These are phyloP conservation scores for Ustilago lituana DNA, from an alignment of 1,284 basidiomycete genomes.

Conservation along the genomic window DNA sequence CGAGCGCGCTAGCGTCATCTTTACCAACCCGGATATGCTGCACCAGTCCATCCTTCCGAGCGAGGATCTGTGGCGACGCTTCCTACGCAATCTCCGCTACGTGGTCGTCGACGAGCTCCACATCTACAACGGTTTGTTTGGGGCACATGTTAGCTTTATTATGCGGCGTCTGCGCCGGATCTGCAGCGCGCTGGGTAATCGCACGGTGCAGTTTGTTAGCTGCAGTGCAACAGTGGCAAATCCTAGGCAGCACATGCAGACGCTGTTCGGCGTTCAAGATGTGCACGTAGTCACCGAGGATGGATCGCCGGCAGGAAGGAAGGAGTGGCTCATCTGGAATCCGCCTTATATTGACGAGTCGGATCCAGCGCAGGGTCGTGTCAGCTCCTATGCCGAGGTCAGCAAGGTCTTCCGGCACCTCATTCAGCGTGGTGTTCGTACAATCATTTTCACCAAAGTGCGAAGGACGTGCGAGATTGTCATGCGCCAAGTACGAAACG, in stretches of 20 bases:
- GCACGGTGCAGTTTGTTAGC: constrained; percentile 77
- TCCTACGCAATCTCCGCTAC: constrained; percentile 75
- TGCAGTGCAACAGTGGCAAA: constrained; percentile 89
- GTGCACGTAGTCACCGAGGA: constrained; percentile 80
- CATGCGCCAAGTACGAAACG: constrained; percentile 80
- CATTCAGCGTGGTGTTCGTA: constrained; percentile 81
- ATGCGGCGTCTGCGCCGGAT: constrained; percentile 74
- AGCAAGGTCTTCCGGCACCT: constrained; percentile 80
- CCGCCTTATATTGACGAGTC: constrained; percentile 75
- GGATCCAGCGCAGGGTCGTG: constrained; percentile 73
- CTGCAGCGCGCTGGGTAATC: constrained; percentile 85
- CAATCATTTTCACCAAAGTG: constrained; percentile 89
- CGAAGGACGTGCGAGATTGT: constrained; percentile 83
- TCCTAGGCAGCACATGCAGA: constrained; percentile 70
- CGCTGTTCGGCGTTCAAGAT: constrained; percentile 71
- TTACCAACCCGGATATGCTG: constrained; percentile 78
- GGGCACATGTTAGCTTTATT: constrained; percentile 60
- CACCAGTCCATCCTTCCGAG: constrained; percentile 85
- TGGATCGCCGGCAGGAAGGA: constrained; percentile 82
- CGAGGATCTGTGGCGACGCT: constrained; percentile 85
- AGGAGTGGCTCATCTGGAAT: constrained; percentile 71
- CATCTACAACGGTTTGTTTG: constrained; percentile 72
- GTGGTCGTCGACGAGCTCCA: constrained; percentile 87
- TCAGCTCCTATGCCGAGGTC: constrained; percentile 77
- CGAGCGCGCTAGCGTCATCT: constrained; percentile 68